phyloP scores from a whole-genome alignment of 192 early-diverging fungal species.

The Gaertneriomyces semiglobifer region DNA sequence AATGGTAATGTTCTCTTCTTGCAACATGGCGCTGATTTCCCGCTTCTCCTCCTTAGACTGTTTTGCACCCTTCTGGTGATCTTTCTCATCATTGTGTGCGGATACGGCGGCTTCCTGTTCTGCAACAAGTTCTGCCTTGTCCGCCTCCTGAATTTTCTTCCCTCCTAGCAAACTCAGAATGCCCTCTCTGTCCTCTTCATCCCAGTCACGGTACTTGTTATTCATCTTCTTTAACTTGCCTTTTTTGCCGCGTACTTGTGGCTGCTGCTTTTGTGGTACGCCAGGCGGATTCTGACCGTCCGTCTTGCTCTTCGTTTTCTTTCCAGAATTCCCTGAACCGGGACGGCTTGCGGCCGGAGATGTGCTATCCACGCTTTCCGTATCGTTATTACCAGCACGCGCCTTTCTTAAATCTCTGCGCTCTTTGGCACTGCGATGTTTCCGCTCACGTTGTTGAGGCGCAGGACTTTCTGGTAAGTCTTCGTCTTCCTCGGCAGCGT shows the following conservation, averaged over 20 bases:
- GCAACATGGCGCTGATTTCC: conserved; percentile 24
- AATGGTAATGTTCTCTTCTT: conserved; percentile 38
- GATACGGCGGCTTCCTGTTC: conserved; percentile 14
- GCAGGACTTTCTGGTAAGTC: conserved; percentile 9
- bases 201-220: conserved; percentile 91
- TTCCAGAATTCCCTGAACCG: not conserved
- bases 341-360: conserved; percentile 9
- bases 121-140: conserved; percentile 33
- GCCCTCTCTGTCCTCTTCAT: conserved; percentile 85
- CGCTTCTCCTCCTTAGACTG: conserved; percentile 6
- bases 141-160: conserved; percentile 63
- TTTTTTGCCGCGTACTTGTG: conserved; percentile 73
- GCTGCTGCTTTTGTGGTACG: conserved; percentile 28
- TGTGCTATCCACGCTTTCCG: conserved; percentile 4
- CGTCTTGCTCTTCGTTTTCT: not conserved
- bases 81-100: not conserved
- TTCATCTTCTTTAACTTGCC: conserved; percentile 89
- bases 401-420: conserved; percentile 75
- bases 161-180: conserved; percentile 79
- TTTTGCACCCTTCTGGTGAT: not conserved
- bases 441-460: conserved; percentile 33
- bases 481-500: conserved; percentile 21
- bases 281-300: no score
- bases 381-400: conserved; percentile 7
- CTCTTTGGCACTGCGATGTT: conserved; percentile 73